phyloP scores from a whole-genome alignment of 257 asterid genomes.

The Solanum pimpinellifolium region DNA sequence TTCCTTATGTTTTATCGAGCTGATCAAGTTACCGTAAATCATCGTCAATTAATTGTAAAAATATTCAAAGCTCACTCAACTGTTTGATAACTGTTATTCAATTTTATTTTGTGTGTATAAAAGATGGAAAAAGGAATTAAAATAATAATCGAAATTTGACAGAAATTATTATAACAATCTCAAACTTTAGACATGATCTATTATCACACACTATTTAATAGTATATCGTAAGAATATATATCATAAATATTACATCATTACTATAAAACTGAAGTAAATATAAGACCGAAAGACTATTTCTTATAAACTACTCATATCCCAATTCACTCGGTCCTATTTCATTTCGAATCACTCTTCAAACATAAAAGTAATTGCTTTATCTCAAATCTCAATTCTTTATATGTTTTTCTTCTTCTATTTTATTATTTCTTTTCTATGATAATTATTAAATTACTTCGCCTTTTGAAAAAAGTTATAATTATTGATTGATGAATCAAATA shows the following conservation, averaged over 20 bases:
- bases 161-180: no score
- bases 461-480: no score
- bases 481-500: not conserved
- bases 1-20: not conserved
- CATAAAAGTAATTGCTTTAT: not conserved
- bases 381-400: not conserved
- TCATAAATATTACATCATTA: no score
- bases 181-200: no score
- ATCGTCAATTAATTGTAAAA: not conserved
- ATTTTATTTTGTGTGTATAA: no score
- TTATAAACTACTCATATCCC: not conserved
- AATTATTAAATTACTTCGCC: not conserved
- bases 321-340: not conserved
- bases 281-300: no score
- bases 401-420: not conserved
- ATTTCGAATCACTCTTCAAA: not conserved
- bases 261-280: not conserved
- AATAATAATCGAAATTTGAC: no score
- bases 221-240: no score
- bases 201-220: no score
- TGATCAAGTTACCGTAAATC: not conserved
- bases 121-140: no score
- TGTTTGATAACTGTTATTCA: no score
- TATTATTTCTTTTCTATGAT: no score
- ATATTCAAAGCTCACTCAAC: not conserved